Conservation (phyloP, 2,329 filamentous ascomycete species). For the Penicillium sp. region DNA sequence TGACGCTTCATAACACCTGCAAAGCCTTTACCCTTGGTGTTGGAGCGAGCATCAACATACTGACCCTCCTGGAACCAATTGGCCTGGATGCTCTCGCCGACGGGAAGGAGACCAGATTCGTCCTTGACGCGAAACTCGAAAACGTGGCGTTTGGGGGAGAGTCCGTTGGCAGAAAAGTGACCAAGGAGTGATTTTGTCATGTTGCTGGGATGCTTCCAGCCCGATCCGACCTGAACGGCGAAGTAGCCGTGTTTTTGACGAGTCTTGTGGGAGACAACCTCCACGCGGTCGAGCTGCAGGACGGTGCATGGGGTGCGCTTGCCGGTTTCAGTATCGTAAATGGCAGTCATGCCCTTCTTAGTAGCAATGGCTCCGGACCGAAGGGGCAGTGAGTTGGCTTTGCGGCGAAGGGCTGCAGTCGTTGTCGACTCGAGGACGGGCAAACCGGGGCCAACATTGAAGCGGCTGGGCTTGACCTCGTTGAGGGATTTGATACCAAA, state of each 20-base stretch:
- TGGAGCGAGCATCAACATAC: slow-evolving; percentile 79
- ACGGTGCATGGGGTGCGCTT: slow-evolving; percentile 83
- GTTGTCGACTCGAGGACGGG: slow-evolving; percentile 55
- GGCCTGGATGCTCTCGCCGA: slow-evolving; percentile 75
- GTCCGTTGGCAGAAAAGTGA: slow-evolving; percentile 77
- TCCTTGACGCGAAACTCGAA: slow-evolving; percentile 83
- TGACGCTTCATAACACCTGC: slow-evolving; percentile 97
- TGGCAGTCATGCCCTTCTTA: slow-evolving; percentile 94
- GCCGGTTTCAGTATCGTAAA: slow-evolving; percentile 75
- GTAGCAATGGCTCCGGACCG: slow-evolving; percentile 79
- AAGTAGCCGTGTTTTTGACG: slow-evolving; percentile 80
- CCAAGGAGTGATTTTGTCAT: slow-evolving; percentile 80
- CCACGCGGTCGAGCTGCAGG: slow-evolving; percentile 86
- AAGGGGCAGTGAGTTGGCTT: slow-evolving; percentile 57
- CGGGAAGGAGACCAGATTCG: slow-evolving; percentile 67
- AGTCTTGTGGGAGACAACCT: slow-evolving; percentile 86
- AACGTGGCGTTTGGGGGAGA: slow-evolving; percentile 80
- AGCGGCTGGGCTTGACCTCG: slow-evolving; percentile 51
- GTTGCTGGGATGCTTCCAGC: slow-evolving; percentile 70
- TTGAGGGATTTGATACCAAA: slow-evolving; percentile 60
- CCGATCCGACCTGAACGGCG: slow-evolving; percentile 85
- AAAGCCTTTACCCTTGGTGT: slow-evolving; percentile 86
- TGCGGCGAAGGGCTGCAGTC: slow-evolving; percentile 59
- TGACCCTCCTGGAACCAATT: slow-evolving; percentile 90
- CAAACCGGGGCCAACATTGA: slow-evolving; percentile 52